Conservation (phyloP, 2,329 filamentous ascomycete species). For the Colletotrichum acutatum region DNA sequence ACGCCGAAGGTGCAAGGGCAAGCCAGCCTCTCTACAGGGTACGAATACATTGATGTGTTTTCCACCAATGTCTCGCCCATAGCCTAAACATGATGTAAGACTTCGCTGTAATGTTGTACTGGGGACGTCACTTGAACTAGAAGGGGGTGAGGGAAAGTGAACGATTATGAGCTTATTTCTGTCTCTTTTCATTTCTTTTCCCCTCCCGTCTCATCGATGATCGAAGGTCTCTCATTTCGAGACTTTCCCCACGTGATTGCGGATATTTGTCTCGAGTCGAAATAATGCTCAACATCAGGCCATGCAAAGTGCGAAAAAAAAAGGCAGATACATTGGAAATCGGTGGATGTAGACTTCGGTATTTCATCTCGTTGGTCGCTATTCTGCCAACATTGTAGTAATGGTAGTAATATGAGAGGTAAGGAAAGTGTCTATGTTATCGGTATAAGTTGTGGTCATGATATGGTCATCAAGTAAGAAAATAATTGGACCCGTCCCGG, state of each 20-base stretch:
- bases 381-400: not conserved
- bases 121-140: not conserved
- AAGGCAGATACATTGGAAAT: not conserved
- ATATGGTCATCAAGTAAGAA: constrained; percentile 15
- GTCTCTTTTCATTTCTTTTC: not conserved
- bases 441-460: constrained; percentile 24
- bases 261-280: not conserved
- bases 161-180: not conserved
- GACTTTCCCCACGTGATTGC: not conserved
- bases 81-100: not conserved
- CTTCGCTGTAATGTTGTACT: not conserved
- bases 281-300: not conserved
- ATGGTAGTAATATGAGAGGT: not conserved
- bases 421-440: constrained; percentile 14
- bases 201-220: not conserved
- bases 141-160: not conserved
- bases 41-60: too few relatives aligned
- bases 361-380: not conserved
- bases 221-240: not conserved
- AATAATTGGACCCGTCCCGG: not conserved
- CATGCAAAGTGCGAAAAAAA: not conserved
- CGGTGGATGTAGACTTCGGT: not conserved
- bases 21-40: too few relatives aligned
- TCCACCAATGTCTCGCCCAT: not conserved
- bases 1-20: too few relatives aligned